Base-by-base conservation (phyloP, 129 eudicot species). In the Oenanthe sinensis region DNA sequence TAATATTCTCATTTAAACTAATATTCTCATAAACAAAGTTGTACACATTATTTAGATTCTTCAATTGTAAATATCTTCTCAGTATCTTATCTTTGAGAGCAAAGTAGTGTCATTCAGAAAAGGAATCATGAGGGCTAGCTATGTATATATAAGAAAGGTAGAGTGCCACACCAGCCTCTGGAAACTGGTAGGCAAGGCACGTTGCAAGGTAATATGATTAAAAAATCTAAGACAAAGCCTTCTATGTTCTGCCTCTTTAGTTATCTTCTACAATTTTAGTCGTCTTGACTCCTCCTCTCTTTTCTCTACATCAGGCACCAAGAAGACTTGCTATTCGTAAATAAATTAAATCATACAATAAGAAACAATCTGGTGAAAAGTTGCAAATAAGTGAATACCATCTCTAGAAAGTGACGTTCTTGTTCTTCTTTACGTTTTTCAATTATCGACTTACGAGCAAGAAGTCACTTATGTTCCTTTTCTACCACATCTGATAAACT, bases 381-480 rank as follows among this genome's bases (percentile, higher is more conserved):
- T 30, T 12, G 39, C 7, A 26, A 33, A 19, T n/a, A 40, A 20
- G 11, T 48, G 54, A 50, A 42, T 89, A 93, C 97, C 98, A 84
- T 93, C 80, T 93, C 98, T 79, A 93, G 87, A 43, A 93, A 91
- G 52, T 84, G 95, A 22, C 98, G 95, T 48, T 93, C 98, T 69
- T 93, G 98, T 68, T 93, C 98, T 79, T 93, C 98, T 60, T 93
- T 93, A 67, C 97, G 88, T 82, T 93, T 91, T 74, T 93, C 98
- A 58, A 93, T 93, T 42, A 93, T 87, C 37, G 92, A 91, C 82
- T 93, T 93, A 47, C 98, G 91, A 24, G 95, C 97, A 87, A 93
- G 95, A 87, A 93, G 98, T 69, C 84, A 81, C 76, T 86, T 89
- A 87, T 93, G 97, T 78, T 93, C 97, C 83, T 89, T 93, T 63